Conservation (phyloP, 768 basidiomycete species). For the Podaxis sp. region DNA sequence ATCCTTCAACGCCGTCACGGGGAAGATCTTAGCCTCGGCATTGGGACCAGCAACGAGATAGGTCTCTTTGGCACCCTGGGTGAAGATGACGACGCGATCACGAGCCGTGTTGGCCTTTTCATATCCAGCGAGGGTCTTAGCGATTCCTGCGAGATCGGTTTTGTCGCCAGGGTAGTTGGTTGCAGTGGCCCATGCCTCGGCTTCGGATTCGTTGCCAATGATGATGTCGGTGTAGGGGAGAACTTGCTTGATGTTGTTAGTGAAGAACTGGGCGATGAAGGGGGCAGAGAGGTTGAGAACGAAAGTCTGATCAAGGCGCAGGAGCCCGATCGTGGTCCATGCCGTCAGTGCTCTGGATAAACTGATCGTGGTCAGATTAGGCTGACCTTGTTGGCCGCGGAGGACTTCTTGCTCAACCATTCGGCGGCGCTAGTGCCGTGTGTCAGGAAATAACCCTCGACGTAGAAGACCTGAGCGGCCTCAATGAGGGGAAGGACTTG, state of each 20-base stretch:
- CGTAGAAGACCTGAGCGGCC: conserved; percentile 83
- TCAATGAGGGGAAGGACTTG: conserved; percentile 73
- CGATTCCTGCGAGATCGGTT: conserved; percentile 58
- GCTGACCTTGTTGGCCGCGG: conserved; percentile 67
- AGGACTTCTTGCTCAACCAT: conserved; percentile 73
- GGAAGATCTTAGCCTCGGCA: conserved; percentile 51
- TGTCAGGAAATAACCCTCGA: conserved; percentile 97
- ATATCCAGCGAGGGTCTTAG: conserved; percentile 67
- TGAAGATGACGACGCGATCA: conserved; percentile 84
- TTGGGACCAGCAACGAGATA: conserved; percentile 62
- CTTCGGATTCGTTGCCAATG: conserved; percentile 97
- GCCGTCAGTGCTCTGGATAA: too few species aligned
- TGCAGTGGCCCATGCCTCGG: conserved; percentile 77
- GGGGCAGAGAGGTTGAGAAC: conserved; percentile 94
- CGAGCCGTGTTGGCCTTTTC: conserved; percentile 74
- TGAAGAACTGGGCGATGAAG: conserved; percentile 95
- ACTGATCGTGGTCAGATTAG: neutral
- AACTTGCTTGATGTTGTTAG: conserved; percentile 71
- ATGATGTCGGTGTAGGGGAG: conserved; percentile 84
- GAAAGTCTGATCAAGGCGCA: conserved; percentile 54
- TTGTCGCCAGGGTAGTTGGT: conserved; percentile 64
- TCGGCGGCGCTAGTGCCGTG: conserved; percentile 76
- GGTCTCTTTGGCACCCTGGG: conserved; percentile 82
- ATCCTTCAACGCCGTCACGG: conserved; percentile 53
- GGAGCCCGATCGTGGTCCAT: too few species aligned